These are phyloP conservation scores for Blastobotrys proliferans DNA, from an alignment of 1,139 yeast genomes.

Conservation along the genomic window DNA sequence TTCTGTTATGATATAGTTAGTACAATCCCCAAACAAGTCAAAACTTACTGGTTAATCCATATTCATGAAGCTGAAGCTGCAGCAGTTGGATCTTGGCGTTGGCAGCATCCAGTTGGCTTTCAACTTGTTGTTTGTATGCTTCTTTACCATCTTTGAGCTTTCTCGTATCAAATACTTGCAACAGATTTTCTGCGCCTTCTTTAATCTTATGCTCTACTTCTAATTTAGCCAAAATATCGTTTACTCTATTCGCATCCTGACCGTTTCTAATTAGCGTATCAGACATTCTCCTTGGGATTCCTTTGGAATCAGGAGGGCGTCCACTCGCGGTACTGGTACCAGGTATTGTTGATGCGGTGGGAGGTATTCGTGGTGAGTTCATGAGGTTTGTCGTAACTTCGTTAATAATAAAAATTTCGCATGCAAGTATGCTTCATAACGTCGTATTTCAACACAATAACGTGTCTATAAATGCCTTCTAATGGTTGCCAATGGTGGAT, in stretches of 20 bases:
- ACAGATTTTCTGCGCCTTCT: slow-evolving; percentile 40
- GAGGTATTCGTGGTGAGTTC: not conserved
- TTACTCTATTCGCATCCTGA: slow-evolving; percentile 18
- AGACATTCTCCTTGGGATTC: slow-evolving; percentile 1
- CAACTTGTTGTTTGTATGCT: slow-evolving; percentile 32
- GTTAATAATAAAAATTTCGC: too few species aligned
- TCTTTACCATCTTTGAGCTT: slow-evolving; percentile 28
- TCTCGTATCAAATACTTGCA: slow-evolving; percentile 30
- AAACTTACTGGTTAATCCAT: slow-evolving; percentile 23
- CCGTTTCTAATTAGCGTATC: slow-evolving; percentile 7
- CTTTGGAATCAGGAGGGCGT: not conserved
- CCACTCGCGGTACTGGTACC: not conserved
- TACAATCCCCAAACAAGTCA: not conserved
- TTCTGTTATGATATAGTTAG: not conserved
- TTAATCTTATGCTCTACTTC: slow-evolving; percentile 39
- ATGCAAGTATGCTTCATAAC: too few species aligned
- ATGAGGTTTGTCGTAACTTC: too few species aligned
- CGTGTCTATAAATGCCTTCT: too few species aligned
- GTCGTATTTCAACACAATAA: too few species aligned
- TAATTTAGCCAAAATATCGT: slow-evolving; percentile 35
- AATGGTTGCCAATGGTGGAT: too few species aligned
- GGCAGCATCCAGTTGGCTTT: slow-evolving; percentile 38
- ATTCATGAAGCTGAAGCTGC: slow-evolving; percentile 30
- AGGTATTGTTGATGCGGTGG: not conserved
- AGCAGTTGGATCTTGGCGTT: slow-evolving; percentile 35